Evolutionary conservation across 2,329 filamentous ascomycete species (phyloP).

Genomic region (Neocucurbitaria cava): DNA sequence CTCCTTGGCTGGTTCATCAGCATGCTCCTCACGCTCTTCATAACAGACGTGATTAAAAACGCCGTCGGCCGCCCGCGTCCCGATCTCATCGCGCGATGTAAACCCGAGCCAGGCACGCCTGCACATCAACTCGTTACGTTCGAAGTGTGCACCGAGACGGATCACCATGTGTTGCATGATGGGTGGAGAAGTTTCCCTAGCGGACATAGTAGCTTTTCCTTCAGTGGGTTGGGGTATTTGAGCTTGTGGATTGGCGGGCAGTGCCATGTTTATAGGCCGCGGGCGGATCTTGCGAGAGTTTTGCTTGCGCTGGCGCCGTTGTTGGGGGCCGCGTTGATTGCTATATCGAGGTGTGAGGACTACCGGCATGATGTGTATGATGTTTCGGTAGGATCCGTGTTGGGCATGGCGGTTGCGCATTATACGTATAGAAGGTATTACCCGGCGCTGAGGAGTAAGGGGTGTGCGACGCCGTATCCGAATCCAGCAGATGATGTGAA

Average conservation of each 20-base stretch:
- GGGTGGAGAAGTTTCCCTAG: constrained; percentile 85
- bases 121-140: constrained; percentile 64
- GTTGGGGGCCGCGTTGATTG: constrained; percentile 65
- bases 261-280: constrained; percentile 64
- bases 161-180: constrained; percentile 75
- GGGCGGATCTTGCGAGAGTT: constrained; percentile 63
- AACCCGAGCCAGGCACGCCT: constrained; percentile 67
- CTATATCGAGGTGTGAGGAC: constrained; percentile 67
- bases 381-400: constrained; percentile 61
- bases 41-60: constrained; percentile 90
- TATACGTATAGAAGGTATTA: constrained; percentile 68
- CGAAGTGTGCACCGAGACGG: constrained; percentile 74
- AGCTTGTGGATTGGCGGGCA: constrained; percentile 73
- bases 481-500: constrained; percentile 44
- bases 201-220: constrained; percentile 80
- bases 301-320: constrained; percentile 63
- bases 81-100: constrained; percentile 87
- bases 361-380: constrained; percentile 71
- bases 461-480: constrained; percentile 61
- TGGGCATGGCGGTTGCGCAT: constrained; percentile 63
- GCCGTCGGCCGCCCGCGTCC: constrained; percentile 82
- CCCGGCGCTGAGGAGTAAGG: constrained; percentile 57
- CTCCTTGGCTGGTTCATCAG: constrained; percentile 78
- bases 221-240: constrained; percentile 78
- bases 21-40: constrained; percentile 76